Conservation (phyloP, 352 stramenopile genomes). For the Phytophthora parvispora region DNA sequence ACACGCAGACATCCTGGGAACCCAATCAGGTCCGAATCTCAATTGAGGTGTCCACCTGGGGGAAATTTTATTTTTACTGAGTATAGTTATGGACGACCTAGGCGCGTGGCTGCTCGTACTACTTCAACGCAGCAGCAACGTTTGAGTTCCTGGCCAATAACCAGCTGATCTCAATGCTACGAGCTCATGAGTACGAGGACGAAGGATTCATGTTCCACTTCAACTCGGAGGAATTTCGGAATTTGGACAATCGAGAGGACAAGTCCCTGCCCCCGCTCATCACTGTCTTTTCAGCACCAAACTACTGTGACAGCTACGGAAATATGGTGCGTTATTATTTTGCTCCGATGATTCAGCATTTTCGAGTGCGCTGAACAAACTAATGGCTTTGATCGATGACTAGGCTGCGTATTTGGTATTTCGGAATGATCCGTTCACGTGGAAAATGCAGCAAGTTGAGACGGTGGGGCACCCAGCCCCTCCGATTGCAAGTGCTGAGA, state of each 20-base stretch:
- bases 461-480: conserved; percentile 63
- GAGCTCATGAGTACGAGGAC: conserved; percentile 88
- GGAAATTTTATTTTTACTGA: too few species aligned
- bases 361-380: too few species aligned
- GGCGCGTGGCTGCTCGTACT: conserved; percentile 85
- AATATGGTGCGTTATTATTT: conserved; percentile 59
- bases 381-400: neutral
- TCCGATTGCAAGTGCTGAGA: conserved; percentile 53
- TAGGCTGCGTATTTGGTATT: conserved; percentile 74
- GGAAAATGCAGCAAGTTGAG: conserved; percentile 67
- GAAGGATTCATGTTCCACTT: conserved; percentile 79
- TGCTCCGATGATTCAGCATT: too few species aligned
- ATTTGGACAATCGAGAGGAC: conserved; percentile 57
- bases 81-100: conserved; percentile 26
- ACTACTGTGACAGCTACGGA: conserved; percentile 94
- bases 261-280: conserved; percentile 83
- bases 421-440: conserved; percentile 49
- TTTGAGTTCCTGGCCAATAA: conserved; percentile 82
- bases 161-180: conserved; percentile 73
- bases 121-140: conserved; percentile 87
- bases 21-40: conserved; percentile 28
- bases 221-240: conserved; percentile 44
- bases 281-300: conserved; percentile 96
- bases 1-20: conserved; percentile 23
- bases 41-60: neutral